These are phyloP conservation scores for Linnemannia hyalina DNA, from an alignment of 192 early-diverging fungal species.

Conservation along the genomic window DNA sequence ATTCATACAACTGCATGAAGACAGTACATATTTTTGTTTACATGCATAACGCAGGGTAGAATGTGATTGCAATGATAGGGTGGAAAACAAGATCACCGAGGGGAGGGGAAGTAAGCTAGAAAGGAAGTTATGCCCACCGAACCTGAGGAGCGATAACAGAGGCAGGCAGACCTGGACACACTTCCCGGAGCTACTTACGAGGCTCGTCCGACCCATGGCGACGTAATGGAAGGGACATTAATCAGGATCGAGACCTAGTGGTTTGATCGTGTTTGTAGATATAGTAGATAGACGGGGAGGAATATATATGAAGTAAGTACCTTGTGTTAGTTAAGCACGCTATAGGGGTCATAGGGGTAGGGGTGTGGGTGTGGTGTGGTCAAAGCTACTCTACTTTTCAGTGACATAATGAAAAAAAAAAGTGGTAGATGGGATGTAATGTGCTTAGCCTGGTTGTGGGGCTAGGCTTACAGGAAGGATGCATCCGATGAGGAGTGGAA, in stretches of 20 bases:
- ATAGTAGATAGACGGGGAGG: not conserved
- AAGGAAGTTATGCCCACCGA: not conserved
- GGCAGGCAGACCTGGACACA: not conserved
- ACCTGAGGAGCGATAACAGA: not conserved
- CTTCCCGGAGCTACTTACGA: conserved; percentile 14
- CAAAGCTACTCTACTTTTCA: too few relatives aligned
- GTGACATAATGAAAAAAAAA: too few relatives aligned
- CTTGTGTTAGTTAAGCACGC: too few relatives aligned
- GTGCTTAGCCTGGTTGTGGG: not conserved
- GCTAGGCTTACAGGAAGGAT: conserved; percentile 36
- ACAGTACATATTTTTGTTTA: not conserved
- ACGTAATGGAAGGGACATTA: conserved; percentile 46
- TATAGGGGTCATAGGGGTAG: not conserved
- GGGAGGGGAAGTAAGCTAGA: not conserved
- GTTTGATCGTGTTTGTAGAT: too few relatives aligned
- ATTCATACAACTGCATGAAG: not conserved
- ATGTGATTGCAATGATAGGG: not conserved
- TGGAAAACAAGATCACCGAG: not conserved
- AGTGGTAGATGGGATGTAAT: too few relatives aligned
- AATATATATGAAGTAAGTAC: not conserved
- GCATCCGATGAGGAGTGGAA: conserved; percentile 47
- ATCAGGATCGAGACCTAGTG: conserved; percentile 42
- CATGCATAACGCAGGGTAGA: not conserved
- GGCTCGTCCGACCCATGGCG: conserved; percentile 32
- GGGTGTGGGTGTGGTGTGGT: not conserved